Base-by-base conservation (phyloP, 2,329 filamentous ascomycete genomes). In the Cladobotryum protrusum region DNA sequence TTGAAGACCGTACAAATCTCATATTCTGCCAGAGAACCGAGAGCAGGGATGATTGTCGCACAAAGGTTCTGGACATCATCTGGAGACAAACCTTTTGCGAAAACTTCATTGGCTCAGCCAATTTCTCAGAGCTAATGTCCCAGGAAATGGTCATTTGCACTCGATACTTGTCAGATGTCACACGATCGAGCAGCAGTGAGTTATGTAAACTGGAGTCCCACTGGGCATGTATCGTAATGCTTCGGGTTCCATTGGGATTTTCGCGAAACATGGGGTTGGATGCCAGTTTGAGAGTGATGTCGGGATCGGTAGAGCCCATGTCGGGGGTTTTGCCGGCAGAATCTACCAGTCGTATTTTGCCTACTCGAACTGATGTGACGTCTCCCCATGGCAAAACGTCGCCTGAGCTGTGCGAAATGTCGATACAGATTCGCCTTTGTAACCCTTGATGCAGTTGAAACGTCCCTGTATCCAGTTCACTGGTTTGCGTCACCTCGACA, bases 171-270 rank as follows among this genome's bases (percentile, higher is more conserved):
- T 96, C 91, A n/a, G 88, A 82, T 2, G 93, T 97, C 1, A 89
- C 86, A 20, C 92, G 84, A 67, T 99, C 91, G n/a, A 99, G 81
- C 13, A 97, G 76, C n/a, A 95, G 74, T 5, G 93, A 96, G 55
- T 83, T 85, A 67, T 99, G 93, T 57, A 93, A 76, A 61, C 90
- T 95, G 0, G 92, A 96, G 64, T 99, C 93, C 93, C 93, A 99
- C 62, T 97, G 91, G 1, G 87, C 90, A n/a, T 86, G 79, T 40
- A 97, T 76, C 1, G 86, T 91, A 35, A 96, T 84, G 64, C 86
- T 90, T 34, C 85, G 86, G 1, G 91, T 96, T 35, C 93, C 93
- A 64, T 97, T 95, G 19, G 88, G 82, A 62, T 96, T 95, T 51
- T 87, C 83, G 55, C 86, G 87, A 56, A 96, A 85, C 49, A 83